These are phyloP conservation scores for Tulasnella sp. DNA, from an alignment of 768 basidiomycete species.

Conservation along the genomic window DNA sequence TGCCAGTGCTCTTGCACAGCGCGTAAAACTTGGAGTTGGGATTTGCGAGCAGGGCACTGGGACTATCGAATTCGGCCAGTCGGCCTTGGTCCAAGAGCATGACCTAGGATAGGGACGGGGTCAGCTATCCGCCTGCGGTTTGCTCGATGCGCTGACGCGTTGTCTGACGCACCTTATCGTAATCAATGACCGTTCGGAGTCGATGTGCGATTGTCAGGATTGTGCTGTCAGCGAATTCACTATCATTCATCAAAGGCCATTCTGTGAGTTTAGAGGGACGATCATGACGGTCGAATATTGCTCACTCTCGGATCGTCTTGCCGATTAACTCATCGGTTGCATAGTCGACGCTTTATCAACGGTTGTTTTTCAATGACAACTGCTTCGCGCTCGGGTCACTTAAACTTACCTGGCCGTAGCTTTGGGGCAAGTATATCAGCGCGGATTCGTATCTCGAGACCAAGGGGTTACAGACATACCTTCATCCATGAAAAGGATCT, in stretches of 20 bases:
- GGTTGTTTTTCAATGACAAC: slow-evolving; percentile 33
- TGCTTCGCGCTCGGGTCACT: slow-evolving; percentile 27
- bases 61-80: slow-evolving; percentile 22
- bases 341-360: slow-evolving; percentile 3
- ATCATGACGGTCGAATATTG: neutral
- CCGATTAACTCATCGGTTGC: slow-evolving; percentile 30
- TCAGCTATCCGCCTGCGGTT: neutral
- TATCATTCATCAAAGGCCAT: neutral
- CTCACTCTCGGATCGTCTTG: slow-evolving; percentile 29
- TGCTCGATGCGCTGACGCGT: neutral
- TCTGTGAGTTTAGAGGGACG: neutral
- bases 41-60: slow-evolving; percentile 46
- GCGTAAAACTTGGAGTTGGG: slow-evolving; percentile 58
- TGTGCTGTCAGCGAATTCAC: slow-evolving; percentile 25
- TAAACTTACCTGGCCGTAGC: slow-evolving; percentile 15
- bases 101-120: neutral
- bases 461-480: neutral
- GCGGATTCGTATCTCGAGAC: neutral
- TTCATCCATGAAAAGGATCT: slow-evolving; percentile 80
- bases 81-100: slow-evolving; percentile 24
- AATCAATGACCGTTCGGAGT: slow-evolving; percentile 24
- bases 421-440: neutral
- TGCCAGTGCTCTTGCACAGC: slow-evolving; percentile 71
- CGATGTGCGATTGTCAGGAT: slow-evolving; percentile 26
- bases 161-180: slow-evolving; percentile 17